Evolutionary conservation across 768 basidiomycete species (phyloP).

Genomic region (Kwoniella botswanensis): DNA sequence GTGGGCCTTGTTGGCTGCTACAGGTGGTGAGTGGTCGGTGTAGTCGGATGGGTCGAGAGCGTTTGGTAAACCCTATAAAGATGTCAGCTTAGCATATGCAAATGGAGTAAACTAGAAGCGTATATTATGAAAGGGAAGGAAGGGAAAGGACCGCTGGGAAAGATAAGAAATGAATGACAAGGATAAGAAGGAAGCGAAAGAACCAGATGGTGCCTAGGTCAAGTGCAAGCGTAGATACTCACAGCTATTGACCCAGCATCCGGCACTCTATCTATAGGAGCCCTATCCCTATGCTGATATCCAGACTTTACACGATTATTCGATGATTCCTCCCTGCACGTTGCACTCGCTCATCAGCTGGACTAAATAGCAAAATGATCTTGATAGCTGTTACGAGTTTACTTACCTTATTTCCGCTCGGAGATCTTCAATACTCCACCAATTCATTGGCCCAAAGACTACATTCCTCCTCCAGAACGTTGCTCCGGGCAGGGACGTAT

Average conservation of each 20-base stretch:
- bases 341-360: no score
- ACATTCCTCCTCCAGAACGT: slow-evolving; percentile 47
- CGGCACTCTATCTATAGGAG: slow-evolving; percentile 77
- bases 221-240: slow-evolving; percentile 9
- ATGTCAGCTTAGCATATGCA: background rate
- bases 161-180: no score
- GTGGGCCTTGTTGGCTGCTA: slow-evolving; percentile 2
- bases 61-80: slow-evolving; percentile 39
- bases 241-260: slow-evolving; percentile 63
- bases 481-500: slow-evolving; percentile 39
- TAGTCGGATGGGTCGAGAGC: slow-evolving; percentile 34
- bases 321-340: slow-evolving; percentile 66
- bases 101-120: background rate
- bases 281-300: slow-evolving; percentile 63
- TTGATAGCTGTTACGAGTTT: background rate
- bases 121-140: background rate
- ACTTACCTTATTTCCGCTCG: slow-evolving; percentile 52
- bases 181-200: no score
- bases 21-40: slow-evolving; percentile 15
- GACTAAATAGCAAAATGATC: no score
- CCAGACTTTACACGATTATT: slow-evolving; percentile 86
- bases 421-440: slow-evolving; percentile 49
- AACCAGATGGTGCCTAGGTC: no score
- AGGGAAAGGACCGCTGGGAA: no score
- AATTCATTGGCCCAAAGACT: slow-evolving; percentile 43